Evolutionary conservation across 2,329 filamentous ascomycete species (phyloP).

Genomic region (Alternaria infectoria): DNA sequence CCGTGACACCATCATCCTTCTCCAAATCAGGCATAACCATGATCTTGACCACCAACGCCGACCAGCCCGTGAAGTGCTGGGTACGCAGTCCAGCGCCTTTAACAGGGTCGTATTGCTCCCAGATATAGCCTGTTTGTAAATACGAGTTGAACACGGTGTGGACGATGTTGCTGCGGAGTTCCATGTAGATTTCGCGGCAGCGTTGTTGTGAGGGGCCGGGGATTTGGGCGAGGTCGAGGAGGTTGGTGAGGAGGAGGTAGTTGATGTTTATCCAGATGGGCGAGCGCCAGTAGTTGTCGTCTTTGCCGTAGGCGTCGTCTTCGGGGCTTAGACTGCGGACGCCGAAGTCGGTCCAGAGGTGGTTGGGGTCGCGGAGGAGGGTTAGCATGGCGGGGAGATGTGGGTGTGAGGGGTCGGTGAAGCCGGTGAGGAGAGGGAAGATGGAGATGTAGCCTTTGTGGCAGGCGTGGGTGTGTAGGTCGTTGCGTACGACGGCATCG

Average conservation of each 20-base stretch:
- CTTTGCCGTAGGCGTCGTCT: slow-evolving; percentile 79
- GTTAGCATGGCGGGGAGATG: slow-evolving; percentile 76
- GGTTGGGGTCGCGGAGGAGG: slow-evolving; percentile 76
- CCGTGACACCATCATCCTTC: slow-evolving; percentile 19
- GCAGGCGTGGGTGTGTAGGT: slow-evolving; percentile 82
- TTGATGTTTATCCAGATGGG: slow-evolving; percentile 98
- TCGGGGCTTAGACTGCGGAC: slow-evolving; percentile 84
- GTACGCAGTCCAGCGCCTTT: slow-evolving; percentile 92
- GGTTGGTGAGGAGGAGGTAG: slow-evolving; percentile 80
- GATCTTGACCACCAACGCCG: slow-evolving; percentile 95
- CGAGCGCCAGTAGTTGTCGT: slow-evolving; percentile 94
- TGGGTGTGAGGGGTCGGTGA: slow-evolving; percentile 74
- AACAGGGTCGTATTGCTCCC: slow-evolving; percentile 97
- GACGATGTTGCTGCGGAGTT: slow-evolving; percentile 80
- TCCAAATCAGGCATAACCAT: slow-evolving; percentile 84
- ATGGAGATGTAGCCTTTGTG: slow-evolving; percentile 94
- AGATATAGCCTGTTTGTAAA: slow-evolving; percentile 91
- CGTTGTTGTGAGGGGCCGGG: slow-evolving; percentile 69
- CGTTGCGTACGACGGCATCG: slow-evolving; percentile 86
- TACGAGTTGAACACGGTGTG: slow-evolving; percentile 85
- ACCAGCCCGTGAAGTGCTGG: slow-evolving; percentile 98
- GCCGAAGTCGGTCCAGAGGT: slow-evolving; percentile 85
- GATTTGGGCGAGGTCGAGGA: slow-evolving; percentile 54
- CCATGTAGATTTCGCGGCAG: slow-evolving; percentile 74
- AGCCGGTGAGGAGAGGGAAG: slow-evolving; percentile 85